Evolutionary conservation across 768 basidiomycete species (phyloP), one percentile per base, ranked within the genome.

Genomic region (Gloeopeniophorella convolvens): DNA sequence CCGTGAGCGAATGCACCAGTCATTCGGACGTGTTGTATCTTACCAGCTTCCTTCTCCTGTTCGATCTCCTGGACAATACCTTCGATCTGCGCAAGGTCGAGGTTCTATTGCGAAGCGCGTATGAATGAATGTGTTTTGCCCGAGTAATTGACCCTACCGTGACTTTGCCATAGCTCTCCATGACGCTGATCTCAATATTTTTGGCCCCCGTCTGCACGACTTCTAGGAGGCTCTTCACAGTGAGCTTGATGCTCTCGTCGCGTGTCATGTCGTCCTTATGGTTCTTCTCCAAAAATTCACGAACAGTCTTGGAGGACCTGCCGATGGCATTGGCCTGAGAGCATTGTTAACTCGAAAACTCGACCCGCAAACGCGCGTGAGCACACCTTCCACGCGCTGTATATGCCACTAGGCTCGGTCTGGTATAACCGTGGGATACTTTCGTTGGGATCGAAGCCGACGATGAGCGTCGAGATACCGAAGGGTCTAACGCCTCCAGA

Each of bases 151-250:
- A 62, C 42, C 78, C 56, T 57, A 96, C 94, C 37, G 90, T 89
- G 47, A 95, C 81, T 70, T 93, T 88, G 52, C 90, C 89, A 65
- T 91, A 97, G 54, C 84, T 79, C 63, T 96, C 93, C 90, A 98
- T 94, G 37, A 97, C 89, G 55, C 88, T 93, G 60, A 99, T 91
- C 67, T 99, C 96, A 56, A 99, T 98, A 68, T 99, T 99, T 75
- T 98, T 98, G 4, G 96, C 96, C n/a, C 96, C 96, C 2, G 96
- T 97, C 70, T 98, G 96, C 7, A 99, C 96, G 31, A 99, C 94
- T 67, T 99, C 96, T 20, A 99, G 74, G 60, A 99, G 72, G 64
- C 86, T 88, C 73, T 97, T 98, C 55, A 99, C 80, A 0, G 96
- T 92, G 41, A 99, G 71, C 67, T 96, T 96, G 67, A 99, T 88